phyloP scores from a whole-genome alignment of 352 stramenopile genomes.

The Globisporangium camurandrum region DNA sequence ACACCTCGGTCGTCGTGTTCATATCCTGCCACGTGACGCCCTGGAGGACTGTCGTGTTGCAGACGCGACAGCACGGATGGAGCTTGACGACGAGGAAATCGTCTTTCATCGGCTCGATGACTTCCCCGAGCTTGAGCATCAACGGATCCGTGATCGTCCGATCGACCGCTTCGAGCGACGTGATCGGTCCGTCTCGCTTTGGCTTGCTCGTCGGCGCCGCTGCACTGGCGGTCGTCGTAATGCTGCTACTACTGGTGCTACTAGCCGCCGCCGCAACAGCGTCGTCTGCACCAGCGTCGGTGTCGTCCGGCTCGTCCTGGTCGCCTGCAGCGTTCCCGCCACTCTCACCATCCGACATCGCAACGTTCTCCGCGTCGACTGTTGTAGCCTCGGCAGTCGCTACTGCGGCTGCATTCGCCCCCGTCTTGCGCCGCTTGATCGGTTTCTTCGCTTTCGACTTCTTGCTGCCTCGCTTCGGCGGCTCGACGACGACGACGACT shows the following conservation, averaged over 20 bases:
- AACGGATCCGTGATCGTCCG: constrained; percentile 64
- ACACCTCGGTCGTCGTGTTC: constrained; percentile 51
- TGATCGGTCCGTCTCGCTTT: constrained; percentile 27
- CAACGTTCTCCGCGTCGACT: constrained; percentile 13
- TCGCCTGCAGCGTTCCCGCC: constrained; percentile 25
- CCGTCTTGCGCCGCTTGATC: constrained; percentile 57
- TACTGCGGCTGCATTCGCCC: too few species aligned
- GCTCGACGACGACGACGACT: too few species aligned
- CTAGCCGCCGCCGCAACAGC: too few species aligned
- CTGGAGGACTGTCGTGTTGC: constrained; percentile 68
- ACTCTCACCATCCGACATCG: constrained; percentile 30
- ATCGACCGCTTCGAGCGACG: constrained; percentile 58
- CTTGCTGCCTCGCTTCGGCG: constrained; percentile 62
- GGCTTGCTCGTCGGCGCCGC: too few species aligned
- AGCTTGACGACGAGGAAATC: constrained; percentile 87
- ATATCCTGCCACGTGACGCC: constrained; percentile 60
- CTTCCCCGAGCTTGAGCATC: constrained; percentile 82
- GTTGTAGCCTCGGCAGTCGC: constrained; percentile 35
- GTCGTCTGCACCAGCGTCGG: constrained; percentile 17
- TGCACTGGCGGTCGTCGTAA: constrained; percentile 8
- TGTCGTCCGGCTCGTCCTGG: too few species aligned
- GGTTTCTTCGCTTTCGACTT: constrained; percentile 79
- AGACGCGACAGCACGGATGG: constrained; percentile 73
- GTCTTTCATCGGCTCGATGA: constrained; percentile 88
- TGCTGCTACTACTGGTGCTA: constrained; percentile 5